Evolutionary conservation across 2,329 filamentous ascomycete genomes (phyloP).

Genomic region (Colletotrichum chrysophilum): DNA sequence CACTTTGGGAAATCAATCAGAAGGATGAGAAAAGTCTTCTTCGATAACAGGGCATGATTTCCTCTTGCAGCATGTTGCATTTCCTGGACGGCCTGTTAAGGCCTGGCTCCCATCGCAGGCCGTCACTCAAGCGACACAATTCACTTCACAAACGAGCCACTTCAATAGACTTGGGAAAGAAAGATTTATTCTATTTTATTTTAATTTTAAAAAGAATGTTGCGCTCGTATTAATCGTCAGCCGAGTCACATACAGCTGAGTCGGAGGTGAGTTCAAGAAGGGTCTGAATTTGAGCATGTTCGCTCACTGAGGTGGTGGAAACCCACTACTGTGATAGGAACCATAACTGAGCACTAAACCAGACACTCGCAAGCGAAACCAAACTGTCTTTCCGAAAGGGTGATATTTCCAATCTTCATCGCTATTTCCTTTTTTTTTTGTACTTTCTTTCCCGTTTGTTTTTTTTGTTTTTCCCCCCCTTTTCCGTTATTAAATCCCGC

Average conservation of each 20-base stretch:
- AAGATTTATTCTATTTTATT: not conserved
- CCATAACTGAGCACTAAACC: not conserved
- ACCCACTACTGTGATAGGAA: not conserved
- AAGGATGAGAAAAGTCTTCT: not conserved
- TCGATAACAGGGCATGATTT: not conserved
- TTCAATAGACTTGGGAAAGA: not conserved
- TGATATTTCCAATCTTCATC: not conserved
- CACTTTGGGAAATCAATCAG: rapidly evolving
- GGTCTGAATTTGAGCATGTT: not conserved
- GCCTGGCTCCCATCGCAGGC: not conserved
- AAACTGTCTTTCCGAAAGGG: not conserved
- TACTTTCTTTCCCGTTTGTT: not conserved
- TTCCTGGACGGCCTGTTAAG: not conserved
- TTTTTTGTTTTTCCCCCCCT: not conserved
- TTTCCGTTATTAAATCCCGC: not conserved
- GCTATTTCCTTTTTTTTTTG: not conserved
- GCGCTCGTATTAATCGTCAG: not conserved
- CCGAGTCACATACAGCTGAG: not conserved
- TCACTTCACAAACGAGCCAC: not conserved
- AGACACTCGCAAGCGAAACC: not conserved
- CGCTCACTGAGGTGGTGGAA: not conserved
- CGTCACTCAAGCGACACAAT: not conserved
- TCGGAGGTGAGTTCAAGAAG: not conserved
- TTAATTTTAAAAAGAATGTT: no score
- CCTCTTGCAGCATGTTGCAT: not conserved